Evolutionary conservation across 2,329 filamentous ascomycete genomes (phyloP).

Genomic region (Penicillium verrucosum): DNA sequence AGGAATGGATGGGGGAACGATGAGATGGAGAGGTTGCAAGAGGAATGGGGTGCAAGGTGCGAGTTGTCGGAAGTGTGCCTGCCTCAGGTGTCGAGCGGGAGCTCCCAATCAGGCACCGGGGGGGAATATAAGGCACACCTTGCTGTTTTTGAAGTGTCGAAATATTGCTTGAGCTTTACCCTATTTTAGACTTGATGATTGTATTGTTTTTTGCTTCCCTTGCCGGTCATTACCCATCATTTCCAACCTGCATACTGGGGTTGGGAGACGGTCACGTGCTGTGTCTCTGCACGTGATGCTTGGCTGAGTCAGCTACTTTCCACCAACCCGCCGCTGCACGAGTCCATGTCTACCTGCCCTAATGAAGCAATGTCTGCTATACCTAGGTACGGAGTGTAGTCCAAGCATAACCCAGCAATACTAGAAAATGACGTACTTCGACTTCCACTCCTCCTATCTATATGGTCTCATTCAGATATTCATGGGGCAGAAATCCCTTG

Average conservation of each 20-base stretch:
- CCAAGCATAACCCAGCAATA: not conserved
- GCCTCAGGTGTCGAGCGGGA: constrained; percentile 23
- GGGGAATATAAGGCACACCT: not conserved
- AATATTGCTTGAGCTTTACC: not conserved
- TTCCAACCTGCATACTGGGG: not conserved
- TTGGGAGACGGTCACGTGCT: not conserved
- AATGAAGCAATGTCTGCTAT: not conserved
- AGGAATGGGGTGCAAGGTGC: constrained; percentile 22
- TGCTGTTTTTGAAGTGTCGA: not conserved
- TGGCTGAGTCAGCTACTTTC: not conserved
- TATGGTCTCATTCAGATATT: not conserved
- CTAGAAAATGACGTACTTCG: not conserved
- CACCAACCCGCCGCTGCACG: not conserved
- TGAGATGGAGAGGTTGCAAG: constrained; percentile 20
- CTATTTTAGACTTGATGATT: not conserved
- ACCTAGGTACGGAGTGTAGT: not conserved
- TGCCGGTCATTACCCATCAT: not conserved
- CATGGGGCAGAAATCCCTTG: not conserved
- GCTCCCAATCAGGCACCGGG: constrained; percentile 17
- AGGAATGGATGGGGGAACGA: constrained; percentile 19
- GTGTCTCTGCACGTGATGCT: not conserved
- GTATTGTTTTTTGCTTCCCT: not conserved
- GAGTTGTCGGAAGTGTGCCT: constrained; percentile 21
- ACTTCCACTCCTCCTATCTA: not conserved
- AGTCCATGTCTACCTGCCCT: not conserved